A percentile compares a stretch with the other conserved stretches of the same genome.
Conservation (phyloP, 2,329 filamentous ascomycete genomes). For the Incumbomyces delicatus region DNA sequence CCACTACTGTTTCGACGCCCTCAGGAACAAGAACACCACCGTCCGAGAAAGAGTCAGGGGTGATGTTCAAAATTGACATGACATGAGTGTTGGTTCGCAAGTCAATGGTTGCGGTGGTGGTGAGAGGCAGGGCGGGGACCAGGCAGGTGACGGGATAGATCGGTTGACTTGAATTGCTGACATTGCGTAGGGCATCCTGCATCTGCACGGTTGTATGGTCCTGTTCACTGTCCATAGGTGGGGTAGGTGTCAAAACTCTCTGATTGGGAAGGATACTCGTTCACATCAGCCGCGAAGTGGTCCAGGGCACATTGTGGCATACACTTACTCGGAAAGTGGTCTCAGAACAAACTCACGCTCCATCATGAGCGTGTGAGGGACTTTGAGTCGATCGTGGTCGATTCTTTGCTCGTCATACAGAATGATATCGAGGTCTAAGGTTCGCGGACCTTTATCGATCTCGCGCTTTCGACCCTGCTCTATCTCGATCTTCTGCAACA, state of each 20-base stretch:
- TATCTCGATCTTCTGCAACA: slow-evolving; percentile 75
- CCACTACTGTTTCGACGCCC: slow-evolving; percentile 41
- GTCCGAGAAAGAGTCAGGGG: slow-evolving; percentile 94
- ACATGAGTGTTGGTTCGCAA: slow-evolving; percentile 56
- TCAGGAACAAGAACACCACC: slow-evolving; percentile 55
- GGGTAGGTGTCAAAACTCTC: background rate
- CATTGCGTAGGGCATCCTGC: background rate
- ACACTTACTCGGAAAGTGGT: slow-evolving; percentile 60
- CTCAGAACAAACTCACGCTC: slow-evolving; percentile 91
- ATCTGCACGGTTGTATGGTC: background rate
- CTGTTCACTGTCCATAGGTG: background rate
- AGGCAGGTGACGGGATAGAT: slow-evolving; percentile 29
- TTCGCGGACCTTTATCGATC: slow-evolving; percentile 86
- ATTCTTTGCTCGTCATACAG: slow-evolving; percentile 63
- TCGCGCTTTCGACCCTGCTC: slow-evolving; percentile 69
- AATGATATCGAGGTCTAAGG: slow-evolving; percentile 88
- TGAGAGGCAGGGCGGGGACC: slow-evolving; percentile 34
- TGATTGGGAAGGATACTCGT: background rate
- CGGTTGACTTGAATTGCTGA: slow-evolving; percentile 10
- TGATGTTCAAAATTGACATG: slow-evolving; percentile 93
- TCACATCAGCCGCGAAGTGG: background rate
- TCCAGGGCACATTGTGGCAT: background rate
- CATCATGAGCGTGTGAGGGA: slow-evolving; percentile 76
- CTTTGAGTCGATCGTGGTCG: slow-evolving; percentile 60
- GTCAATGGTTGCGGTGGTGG: slow-evolving; percentile 46